Percentiles rank a stretch among this genome's conserved stretches.
These are phyloP conservation scores for Crithidia expoeki DNA, from an alignment of 208 protist genomes.

Conservation along the genomic window DNA sequence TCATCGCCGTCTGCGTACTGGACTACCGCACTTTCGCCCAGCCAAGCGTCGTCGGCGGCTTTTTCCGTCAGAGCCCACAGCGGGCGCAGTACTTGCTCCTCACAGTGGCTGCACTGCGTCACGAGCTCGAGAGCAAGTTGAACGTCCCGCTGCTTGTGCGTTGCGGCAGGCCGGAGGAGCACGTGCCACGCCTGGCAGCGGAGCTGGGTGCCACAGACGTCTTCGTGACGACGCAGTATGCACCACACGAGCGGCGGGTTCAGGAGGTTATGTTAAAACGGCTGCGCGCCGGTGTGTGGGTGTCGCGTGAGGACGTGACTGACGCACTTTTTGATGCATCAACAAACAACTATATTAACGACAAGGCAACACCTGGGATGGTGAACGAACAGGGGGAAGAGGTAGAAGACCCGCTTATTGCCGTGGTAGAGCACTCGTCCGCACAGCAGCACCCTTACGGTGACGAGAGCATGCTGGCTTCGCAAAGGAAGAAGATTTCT, in stretches of 20 bases:
- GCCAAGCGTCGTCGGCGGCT: slow-evolving; percentile 79
- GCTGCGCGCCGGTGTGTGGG: slow-evolving; percentile 47
- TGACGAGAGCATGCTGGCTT: neutral
- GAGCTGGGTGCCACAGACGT: slow-evolving; percentile 79
- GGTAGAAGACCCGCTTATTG: slow-evolving; percentile 30
- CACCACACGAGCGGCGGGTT: slow-evolving; percentile 79
- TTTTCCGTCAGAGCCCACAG: slow-evolving; percentile 82
- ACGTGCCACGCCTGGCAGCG: slow-evolving; percentile 75
- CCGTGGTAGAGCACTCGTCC: slow-evolving; percentile 34
- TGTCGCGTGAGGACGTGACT: slow-evolving; percentile 27
- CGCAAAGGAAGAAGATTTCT: neutral
- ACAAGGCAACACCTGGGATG: no score
- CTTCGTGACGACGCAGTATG: slow-evolving; percentile 89
- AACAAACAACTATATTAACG: neutral
- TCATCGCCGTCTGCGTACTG: slow-evolving; percentile 77
- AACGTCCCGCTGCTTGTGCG: slow-evolving; percentile 81
- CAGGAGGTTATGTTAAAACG: slow-evolving; percentile 56
- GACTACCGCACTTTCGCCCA: slow-evolving; percentile 90
- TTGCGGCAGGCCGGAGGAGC: slow-evolving; percentile 81
- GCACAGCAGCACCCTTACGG: slow-evolving; percentile 17
- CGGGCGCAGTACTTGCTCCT: slow-evolving; percentile 81
- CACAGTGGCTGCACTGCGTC: slow-evolving; percentile 67
- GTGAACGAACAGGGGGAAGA: no score
- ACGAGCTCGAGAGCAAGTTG: slow-evolving; percentile 52
- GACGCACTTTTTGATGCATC: no score